Evolutionary conservation across 2,329 filamentous ascomycete genomes (phyloP), one percentile per base, ranked within the genome.

Genomic region (Diaporthe sp.): DNA sequence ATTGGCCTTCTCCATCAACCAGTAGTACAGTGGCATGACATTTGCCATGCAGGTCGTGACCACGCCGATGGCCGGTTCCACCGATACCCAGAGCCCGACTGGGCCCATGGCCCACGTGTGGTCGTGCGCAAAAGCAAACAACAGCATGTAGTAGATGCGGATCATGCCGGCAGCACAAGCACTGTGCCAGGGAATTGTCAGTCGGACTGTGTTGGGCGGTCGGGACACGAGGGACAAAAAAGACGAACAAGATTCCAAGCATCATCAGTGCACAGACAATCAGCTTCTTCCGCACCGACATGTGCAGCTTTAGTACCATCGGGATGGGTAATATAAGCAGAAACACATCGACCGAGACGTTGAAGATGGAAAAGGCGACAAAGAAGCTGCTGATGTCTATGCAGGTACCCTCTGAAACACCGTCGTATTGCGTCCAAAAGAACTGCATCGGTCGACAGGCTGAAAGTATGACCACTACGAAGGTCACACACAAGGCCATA

Each of bases 101-200:
- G 65, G 65, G 22, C 65, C 65, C 65, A 55, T 55, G 49, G 65
- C 65, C 65, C 65, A 70, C 65, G 65, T 70, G 49, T 70, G 49
- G 65, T 70, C 65, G 15, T 55, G 47, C 12, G 65, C 47, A 70
- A 55, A 55, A 70, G 65, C 47, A 55, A 70, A 70, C 34, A 70
- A 4, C 20, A 55, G 3, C 49, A 70, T 39, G 34, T 70, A 70
- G 65, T 70, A 70, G 47, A 70, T 55, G 34, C 65, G 65, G 65
- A 70, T 42, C 65, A 70, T 42, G 34, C 65, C 65, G 65, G 65
- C 65, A 42, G 34, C 65, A 55, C 65, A 70, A 28, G 65, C 65
- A 70, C 65, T 70, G 65, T 70, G 65, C n/a, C 65, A 53, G 28
- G 9, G 9, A 15, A 15, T 8, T 22, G 65, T 70, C 25, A 70